Evolutionary conservation across 2,329 filamentous ascomycete species (phyloP), one percentile per base, ranked within the genome.

Genomic region (Thielaviopsis musarum): DNA sequence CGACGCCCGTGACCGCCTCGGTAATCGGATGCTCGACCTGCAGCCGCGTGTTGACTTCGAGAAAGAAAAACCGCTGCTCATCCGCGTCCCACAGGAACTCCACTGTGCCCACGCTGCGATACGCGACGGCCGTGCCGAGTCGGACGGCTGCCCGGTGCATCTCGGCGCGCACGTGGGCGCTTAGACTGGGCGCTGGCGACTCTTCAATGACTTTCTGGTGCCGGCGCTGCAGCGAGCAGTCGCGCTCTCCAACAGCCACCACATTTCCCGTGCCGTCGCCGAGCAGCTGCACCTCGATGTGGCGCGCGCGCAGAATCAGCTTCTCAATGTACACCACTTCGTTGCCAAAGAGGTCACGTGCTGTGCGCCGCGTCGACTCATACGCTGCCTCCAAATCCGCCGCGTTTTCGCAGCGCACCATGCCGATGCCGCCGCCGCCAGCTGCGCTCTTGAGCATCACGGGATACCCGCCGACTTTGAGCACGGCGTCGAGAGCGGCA

Each of bases 171-270:
- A 65, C 65, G 3, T 66, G 64, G 3, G 60, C 57, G 3, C 45
- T 63, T 22, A 72, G 59, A 49, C 66, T 69, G 1, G 66, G 54
- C 61, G 56, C 66, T 3, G 67, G 67, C 0, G 62, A 64, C 65
- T 77, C 75, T 61, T 79, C 77, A 0, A 79, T 68, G 2, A 79
- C 70, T 61, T 79, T 79, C 60, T 79, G 76, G 61, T 79, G 72
- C 1, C 76, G 68, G 5, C 77, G 65, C 56, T 79, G 76, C 1
- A 79, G 64, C 4, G 75, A 77, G 61, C 77, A 79, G 45, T 79
- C 77, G 9, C 77, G 67, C 56, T 79, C 76, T 4, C 74, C 71
- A 0, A 72, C 65, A 15, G 70, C 67, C 15, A 73, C 64, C 0
- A 74, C 72, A 3, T 67, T 65, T 0, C 75, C 75, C 2, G 65